Percentiles rank a stretch among this genome's conserved stretches.
These are phyloP conservation scores for Backusella psychrophila DNA, from an alignment of 192 early-diverging fungal species.

Conservation along the genomic window DNA sequence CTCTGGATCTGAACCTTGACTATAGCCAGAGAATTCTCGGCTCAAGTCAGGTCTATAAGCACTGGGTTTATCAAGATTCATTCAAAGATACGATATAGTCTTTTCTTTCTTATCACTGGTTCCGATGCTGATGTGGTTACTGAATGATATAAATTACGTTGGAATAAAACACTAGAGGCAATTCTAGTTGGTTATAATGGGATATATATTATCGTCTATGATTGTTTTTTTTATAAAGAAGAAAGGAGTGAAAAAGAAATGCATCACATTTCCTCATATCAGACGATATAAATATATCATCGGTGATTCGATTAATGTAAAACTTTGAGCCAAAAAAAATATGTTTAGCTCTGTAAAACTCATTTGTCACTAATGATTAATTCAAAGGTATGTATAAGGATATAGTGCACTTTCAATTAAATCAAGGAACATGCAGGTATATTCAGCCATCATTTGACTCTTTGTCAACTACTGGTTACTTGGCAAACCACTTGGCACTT, in stretches of 20 bases:
- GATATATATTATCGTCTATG: not conserved
- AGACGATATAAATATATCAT: not conserved
- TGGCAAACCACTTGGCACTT: not conserved
- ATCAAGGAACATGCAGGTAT: not conserved
- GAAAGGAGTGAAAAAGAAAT: not conserved
- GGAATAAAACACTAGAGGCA: not conserved
- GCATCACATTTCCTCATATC: not conserved
- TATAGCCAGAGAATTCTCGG: slow-evolving; percentile 15
- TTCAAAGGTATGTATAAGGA: not conserved
- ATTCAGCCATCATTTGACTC: not conserved
- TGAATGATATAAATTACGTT: not conserved
- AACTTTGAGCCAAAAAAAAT: slow-evolving; percentile 1
- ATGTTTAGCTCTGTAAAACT: not conserved
- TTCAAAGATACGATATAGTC: not conserved
- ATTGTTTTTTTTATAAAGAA: not conserved
- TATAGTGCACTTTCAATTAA: not conserved
- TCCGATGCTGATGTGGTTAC: not conserved
- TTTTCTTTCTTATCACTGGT: not conserved
- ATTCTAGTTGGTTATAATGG: not conserved
- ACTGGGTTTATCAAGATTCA: not conserved
- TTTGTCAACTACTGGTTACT: not conserved
- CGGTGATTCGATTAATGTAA: slow-evolving; percentile 5
- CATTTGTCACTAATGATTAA: not conserved
- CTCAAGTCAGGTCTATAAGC: slow-evolving; percentile 4
- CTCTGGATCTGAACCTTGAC: slow-evolving; percentile 3